Evolutionary conservation across 441 rosid species (phyloP), one percentile per base, ranked within the genome.

Genomic region (Lepidium campestre): DNA sequence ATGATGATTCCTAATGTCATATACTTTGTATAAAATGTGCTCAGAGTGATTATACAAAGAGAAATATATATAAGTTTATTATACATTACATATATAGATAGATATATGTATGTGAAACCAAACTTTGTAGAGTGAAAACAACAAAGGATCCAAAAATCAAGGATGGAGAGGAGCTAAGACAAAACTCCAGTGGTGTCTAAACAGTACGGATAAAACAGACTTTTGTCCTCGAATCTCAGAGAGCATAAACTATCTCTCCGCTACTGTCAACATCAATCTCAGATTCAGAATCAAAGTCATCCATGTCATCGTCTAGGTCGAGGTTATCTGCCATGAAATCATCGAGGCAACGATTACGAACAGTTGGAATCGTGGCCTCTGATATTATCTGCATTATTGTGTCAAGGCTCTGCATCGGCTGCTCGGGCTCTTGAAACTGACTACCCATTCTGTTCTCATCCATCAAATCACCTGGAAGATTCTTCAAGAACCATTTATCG

Each of bases 261-360:
- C 90, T 87, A 76, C 93, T 87, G 68, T 87, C 86, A 19, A 85
- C 67, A 54, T 83, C 90, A n/a, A 85, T 82, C 67, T 87, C 93
- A 2, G 88, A 79, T 31, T 80, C 90, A 9, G 84, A 80, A 58
- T 85, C 90, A 12, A 78, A 60, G 57, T 80, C 88, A 19, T 87
- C 90, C 84, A 81, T 77, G 69, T 80, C 85, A 11, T 85, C 85
- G 17, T 82, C 93, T 13, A 71, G 57, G 62, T 83, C 86, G 14
- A 81, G 63, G 70, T 61, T 67, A 62, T 78, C 87, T 0, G 70
- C 23, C 79, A 84, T 66, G 65, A 62, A 77, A 35, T 55, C 77
- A 74, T 77, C 73, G 3, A 81, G 80, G 55, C 75, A 72, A 13
- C 59, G 72, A 31, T 73, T 63, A 6, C 84, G 80, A 13, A 65